Percentiles rank a stretch among this genome's conserved stretches.
These are phyloP conservation scores for Nissolia schottii DNA, from an alignment of 306 rosid genomes.

Conservation along the genomic window DNA sequence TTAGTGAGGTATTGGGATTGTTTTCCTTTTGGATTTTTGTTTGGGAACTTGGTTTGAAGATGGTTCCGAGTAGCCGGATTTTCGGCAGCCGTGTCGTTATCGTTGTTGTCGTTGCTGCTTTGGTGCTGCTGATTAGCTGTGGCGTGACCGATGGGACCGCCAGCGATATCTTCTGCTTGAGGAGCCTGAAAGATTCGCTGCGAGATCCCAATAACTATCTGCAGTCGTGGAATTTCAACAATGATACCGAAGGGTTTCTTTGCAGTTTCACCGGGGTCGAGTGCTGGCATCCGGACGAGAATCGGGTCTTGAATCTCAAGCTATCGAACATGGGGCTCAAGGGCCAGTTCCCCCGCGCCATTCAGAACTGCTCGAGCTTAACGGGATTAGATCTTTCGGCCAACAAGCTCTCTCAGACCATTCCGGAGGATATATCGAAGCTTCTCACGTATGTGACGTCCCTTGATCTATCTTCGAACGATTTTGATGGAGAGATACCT, in stretches of 20 bases:
- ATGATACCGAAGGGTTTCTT: constrained; percentile 58
- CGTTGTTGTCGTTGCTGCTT: constrained; percentile 19
- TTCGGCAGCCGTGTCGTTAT: constrained; percentile 25
- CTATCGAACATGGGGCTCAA: constrained; percentile 75
- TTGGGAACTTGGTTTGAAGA: constrained; percentile 25
- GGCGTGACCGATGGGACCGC: constrained; percentile 42
- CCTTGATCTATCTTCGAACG: constrained; percentile 79
- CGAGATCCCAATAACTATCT: constrained; percentile 49
- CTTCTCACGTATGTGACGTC: constrained; percentile 1
- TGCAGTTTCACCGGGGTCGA: constrained; percentile 74
- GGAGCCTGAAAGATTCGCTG: constrained; percentile 32
- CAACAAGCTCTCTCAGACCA: constrained; percentile 48
- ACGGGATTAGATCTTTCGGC: constrained; percentile 79
- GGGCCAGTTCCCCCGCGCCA: constrained; percentile 65
- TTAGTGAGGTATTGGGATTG: constrained; percentile 8
- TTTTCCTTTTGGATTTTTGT: constrained; percentile 10
- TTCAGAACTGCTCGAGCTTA: constrained; percentile 61
- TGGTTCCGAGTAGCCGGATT: constrained; percentile 33
- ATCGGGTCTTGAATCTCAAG: constrained; percentile 56
- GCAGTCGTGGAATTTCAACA: constrained; percentile 61
- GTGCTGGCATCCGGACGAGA: constrained; percentile 93
- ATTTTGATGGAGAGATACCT: constrained; percentile 63
- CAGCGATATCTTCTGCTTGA: constrained; percentile 68
- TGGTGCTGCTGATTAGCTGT: constrained; percentile 38
- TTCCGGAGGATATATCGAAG: constrained; percentile 42